A percentile compares a stretch with the other conserved stretches of the same genome.
Evolutionary conservation across 2,329 filamentous ascomycete genomes (phyloP).

Genomic region (Alternaria arborescens): DNA sequence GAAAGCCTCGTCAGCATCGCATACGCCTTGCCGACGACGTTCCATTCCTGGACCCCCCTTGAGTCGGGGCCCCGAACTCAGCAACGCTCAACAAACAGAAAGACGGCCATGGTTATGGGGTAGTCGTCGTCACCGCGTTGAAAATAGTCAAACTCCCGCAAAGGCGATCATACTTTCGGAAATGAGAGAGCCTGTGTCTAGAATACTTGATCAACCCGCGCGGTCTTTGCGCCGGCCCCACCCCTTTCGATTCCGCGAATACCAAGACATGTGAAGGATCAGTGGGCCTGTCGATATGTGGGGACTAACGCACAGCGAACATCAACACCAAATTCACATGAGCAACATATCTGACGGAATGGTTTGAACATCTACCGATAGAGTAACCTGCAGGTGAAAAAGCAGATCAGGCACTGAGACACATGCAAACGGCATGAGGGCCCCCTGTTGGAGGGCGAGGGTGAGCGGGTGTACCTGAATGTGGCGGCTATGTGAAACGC

Average conservation of each 20-base stretch:
- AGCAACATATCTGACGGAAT: not conserved
- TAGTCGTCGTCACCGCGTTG: slow-evolving; percentile 8
- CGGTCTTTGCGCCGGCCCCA: slow-evolving; percentile 14
- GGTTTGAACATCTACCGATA: not conserved
- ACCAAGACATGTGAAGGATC: slow-evolving; percentile 11
- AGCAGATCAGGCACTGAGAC: not conserved
- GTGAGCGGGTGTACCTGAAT: slow-evolving; percentile 18
- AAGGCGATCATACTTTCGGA: slow-evolving; percentile 7
- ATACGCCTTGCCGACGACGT: slow-evolving; percentile 3
- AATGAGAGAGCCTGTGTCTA: slow-evolving; percentile 15
- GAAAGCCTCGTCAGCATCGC: slow-evolving; percentile 10
- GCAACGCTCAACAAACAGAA: slow-evolving; percentile 5
- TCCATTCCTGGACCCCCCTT: slow-evolving; percentile 1
- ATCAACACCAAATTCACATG: not conserved
- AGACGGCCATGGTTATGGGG: not conserved
- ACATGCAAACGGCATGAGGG: slow-evolving; percentile 4
- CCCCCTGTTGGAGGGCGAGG: slow-evolving; percentile 1
- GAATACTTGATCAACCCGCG: slow-evolving; percentile 15
- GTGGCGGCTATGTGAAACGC: slow-evolving; percentile 20
- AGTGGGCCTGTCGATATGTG: slow-evolving; percentile 3
- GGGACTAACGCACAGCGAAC: not conserved
- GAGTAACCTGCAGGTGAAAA: slow-evolving; percentile 1
- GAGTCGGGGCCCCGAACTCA: slow-evolving; percentile 6
- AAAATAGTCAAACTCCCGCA: slow-evolving; percentile 8
- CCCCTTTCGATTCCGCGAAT: slow-evolving; percentile 10